Evolutionary conservation across 108 stramenopile species (phyloP).

Genomic region (Nitzschia palea): DNA sequence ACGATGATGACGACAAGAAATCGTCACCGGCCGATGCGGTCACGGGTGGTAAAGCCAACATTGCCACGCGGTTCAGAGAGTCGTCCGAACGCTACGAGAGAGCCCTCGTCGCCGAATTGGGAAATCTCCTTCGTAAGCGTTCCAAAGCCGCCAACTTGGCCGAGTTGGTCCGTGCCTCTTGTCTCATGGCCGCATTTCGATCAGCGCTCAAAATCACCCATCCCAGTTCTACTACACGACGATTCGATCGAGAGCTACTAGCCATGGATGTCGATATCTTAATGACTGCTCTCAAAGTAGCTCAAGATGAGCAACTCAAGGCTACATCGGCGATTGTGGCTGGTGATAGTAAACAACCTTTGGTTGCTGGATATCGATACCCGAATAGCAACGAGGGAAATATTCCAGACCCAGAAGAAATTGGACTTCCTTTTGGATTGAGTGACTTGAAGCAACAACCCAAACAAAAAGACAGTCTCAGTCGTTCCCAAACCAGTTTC

Average conservation of each 20-base stretch:
- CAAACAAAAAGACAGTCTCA: slow-evolving; percentile 37
- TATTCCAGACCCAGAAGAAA: slow-evolving; percentile 73
- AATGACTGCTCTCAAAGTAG: slow-evolving; percentile 82
- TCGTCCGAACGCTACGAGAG: slow-evolving; percentile 86
- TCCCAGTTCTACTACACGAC: slow-evolving; percentile 81
- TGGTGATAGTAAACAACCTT: slow-evolving; percentile 75
- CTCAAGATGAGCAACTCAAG: slow-evolving; percentile 88
- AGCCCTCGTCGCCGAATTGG: slow-evolving; percentile 77
- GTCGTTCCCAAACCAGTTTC: slow-evolving; percentile 44
- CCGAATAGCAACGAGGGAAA: slow-evolving; percentile 57
- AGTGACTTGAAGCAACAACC: slow-evolving; percentile 51
- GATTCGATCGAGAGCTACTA: slow-evolving; percentile 75
- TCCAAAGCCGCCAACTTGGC: slow-evolving; percentile 72
- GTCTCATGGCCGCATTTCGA: slow-evolving; percentile 82
- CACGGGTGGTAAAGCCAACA: slow-evolving; percentile 27
- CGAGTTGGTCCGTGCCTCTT: slow-evolving; percentile 77
- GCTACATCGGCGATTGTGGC: slow-evolving; percentile 67
- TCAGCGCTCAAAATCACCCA: slow-evolving; percentile 87
- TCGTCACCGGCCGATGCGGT: slow-evolving; percentile 17
- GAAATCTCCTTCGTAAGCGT: slow-evolving; percentile 69
- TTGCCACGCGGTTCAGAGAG: slow-evolving; percentile 75
- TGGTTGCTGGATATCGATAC: slow-evolving; percentile 41
- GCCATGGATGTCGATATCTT: slow-evolving; percentile 89
- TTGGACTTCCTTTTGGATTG: slow-evolving; percentile 84
- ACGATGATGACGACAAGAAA: slow-evolving; percentile 56